Conservation (phyloP, 129 eudicot species). For the Artemisia argyi region DNA sequence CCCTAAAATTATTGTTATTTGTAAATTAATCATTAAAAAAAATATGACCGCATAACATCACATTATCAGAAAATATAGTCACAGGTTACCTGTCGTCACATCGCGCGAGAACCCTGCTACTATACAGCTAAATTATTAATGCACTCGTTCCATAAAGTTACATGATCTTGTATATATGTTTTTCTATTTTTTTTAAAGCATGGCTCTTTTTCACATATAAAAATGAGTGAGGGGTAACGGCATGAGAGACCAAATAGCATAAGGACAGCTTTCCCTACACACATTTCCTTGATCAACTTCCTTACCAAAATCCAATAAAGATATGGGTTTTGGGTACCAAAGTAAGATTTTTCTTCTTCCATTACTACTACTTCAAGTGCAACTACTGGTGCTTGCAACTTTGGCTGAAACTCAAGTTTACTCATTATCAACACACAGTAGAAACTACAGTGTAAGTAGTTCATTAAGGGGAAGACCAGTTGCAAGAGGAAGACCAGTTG, state of each 20-base stretch:
- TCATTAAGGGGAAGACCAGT: constrained; percentile 26
- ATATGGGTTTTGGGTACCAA: constrained; percentile 39
- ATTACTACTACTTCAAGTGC: constrained; percentile 26
- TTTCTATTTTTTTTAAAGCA: constrained; percentile 8
- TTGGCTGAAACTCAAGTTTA: constrained; percentile 31
- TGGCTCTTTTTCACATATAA: constrained; percentile 28
- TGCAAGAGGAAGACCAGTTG: constrained; percentile 8
- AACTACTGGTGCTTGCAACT: constrained; percentile 11
- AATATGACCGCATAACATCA: no score
- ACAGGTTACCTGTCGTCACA: no score
- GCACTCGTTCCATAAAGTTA: constrained; percentile 18
- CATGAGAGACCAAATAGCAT: constrained; percentile 41
- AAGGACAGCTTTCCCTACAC: constrained; percentile 40
- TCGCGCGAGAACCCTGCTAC: no score
- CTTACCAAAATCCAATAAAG: constrained; percentile 38
- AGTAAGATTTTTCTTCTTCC: constrained; percentile 30
- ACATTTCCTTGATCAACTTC: constrained; percentile 31
- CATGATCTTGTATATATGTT: neutral
- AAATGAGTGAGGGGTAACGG: constrained; percentile 28
- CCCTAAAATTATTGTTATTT: no score
- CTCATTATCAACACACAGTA: constrained; percentile 29
- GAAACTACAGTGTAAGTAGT: constrained; percentile 23
- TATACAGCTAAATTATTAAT: constrained; percentile 1
- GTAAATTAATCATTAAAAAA: no score
- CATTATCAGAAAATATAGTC: no score